Evolutionary conservation across 2,329 filamentous ascomycete genomes (phyloP).

Genomic region (Pseudogymnoascus sp.): DNA sequence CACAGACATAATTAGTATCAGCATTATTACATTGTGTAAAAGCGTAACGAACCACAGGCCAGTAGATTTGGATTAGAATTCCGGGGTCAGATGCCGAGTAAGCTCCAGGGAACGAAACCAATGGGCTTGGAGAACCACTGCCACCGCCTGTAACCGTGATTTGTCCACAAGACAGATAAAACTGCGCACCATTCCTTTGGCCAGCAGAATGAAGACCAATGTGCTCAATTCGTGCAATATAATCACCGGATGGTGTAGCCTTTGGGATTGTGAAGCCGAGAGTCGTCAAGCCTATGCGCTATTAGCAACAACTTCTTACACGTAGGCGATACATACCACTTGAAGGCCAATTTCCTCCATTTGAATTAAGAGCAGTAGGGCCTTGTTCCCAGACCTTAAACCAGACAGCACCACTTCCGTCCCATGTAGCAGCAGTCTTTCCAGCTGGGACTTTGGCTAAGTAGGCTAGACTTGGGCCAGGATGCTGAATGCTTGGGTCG

Average conservation of each 20-base stretch:
- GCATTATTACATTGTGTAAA: not conserved
- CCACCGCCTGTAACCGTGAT: slow-evolving; percentile 35
- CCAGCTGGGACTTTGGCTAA: slow-evolving; percentile 21
- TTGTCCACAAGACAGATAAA: slow-evolving; percentile 32
- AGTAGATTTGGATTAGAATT: slow-evolving; percentile 30
- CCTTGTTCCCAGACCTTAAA: slow-evolving; percentile 20
- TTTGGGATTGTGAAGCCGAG: slow-evolving; percentile 30
- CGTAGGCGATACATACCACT: not conserved
- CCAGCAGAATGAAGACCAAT: slow-evolving; percentile 24
- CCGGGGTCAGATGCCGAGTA: slow-evolving; percentile 31
- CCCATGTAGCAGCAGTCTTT: slow-evolving; percentile 18
- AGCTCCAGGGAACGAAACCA: slow-evolving; percentile 30
- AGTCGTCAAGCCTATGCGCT: slow-evolving; percentile 12
- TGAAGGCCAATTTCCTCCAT: not conserved
- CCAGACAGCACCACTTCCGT: slow-evolving; percentile 22
- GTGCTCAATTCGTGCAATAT: slow-evolving; percentile 31
- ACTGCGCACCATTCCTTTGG: slow-evolving; percentile 19
- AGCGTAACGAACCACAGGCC: slow-evolving; percentile 25
- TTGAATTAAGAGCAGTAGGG: not conserved
- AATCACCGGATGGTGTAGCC: slow-evolving; percentile 31
- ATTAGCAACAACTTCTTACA: not conserved
- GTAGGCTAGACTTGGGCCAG: slow-evolving; percentile 18
- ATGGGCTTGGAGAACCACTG: slow-evolving; percentile 29
- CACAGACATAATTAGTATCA: not conserved
- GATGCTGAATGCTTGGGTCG: slow-evolving; percentile 34